Evolutionary conservation across 768 basidiomycete species (phyloP).

Genomic region (Thelephora ganbajun): DNA sequence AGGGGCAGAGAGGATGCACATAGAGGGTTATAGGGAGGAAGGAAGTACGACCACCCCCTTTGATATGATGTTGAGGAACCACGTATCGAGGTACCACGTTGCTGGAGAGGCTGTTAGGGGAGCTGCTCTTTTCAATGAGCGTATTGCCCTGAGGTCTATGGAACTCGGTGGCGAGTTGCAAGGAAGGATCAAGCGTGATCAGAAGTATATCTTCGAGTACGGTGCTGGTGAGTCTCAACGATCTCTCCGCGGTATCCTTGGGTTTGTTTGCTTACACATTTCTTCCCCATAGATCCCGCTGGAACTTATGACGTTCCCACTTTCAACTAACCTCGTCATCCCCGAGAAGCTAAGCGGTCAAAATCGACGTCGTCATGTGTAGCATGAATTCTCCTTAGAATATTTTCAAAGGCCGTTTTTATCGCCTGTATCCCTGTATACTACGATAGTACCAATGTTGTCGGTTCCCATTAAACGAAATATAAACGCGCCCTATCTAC

Average conservation of each 20-base stretch:
- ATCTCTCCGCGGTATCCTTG: too few relatives aligned
- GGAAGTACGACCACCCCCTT: slow-evolving; percentile 79
- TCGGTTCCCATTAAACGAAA: too few relatives aligned
- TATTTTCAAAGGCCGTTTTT: too few relatives aligned
- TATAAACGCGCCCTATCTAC: too few relatives aligned
- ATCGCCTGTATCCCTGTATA: too few relatives aligned
- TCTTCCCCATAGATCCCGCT: slow-evolving; percentile 15
- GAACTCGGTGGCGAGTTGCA: slow-evolving; percentile 39
- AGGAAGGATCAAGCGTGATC: slow-evolving; percentile 49
- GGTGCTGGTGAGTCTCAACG: slow-evolving; percentile 32
- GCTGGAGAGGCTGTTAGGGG: slow-evolving; percentile 47
- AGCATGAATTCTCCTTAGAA: too few relatives aligned
- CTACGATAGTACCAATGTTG: too few relatives aligned
- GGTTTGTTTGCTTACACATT: background rate
- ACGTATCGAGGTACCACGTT: slow-evolving; percentile 52
- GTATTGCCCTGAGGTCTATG: slow-evolving; percentile 45
- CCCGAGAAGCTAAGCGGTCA: too few relatives aligned
- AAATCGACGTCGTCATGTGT: too few relatives aligned
- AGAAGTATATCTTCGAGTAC: slow-evolving; percentile 42
- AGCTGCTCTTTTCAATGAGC: slow-evolving; percentile 35
- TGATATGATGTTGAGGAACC: slow-evolving; percentile 70
- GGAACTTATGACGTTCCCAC: slow-evolving; percentile 13
- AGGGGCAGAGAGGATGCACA: slow-evolving; percentile 21
- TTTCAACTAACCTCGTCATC: slow-evolving; percentile 1
- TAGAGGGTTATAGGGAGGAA: slow-evolving; percentile 43